Evolutionary conservation across 75 land plant species (phyloP).

Genomic region (Cupressus sempervirens): DNA sequence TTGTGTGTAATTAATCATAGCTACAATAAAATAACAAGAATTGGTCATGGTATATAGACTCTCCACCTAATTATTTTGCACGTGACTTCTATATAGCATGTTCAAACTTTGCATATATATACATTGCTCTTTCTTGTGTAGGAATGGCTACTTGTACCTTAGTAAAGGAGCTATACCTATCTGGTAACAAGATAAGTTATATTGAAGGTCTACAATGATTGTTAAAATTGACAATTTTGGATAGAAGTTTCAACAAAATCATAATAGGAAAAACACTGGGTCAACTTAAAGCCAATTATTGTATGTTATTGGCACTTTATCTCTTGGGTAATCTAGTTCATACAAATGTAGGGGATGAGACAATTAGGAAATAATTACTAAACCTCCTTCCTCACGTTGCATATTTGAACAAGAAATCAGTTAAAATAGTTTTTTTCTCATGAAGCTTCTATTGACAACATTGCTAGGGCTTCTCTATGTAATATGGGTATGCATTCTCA

Average conservation of each 20-base stretch:
- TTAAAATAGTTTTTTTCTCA: slow-evolving; percentile 61
- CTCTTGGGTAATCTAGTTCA: slow-evolving; percentile 84
- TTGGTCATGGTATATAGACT: slow-evolving; percentile 82
- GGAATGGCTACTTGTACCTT: too few species aligned
- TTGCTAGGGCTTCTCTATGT: slow-evolving; percentile 77
- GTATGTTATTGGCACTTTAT: slow-evolving; percentile 70
- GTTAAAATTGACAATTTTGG: slow-evolving; percentile 66
- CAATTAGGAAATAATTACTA: slow-evolving; percentile 50
- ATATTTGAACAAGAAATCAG: slow-evolving; percentile 77
- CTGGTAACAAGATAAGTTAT: slow-evolving; percentile 90
- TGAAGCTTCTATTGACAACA: slow-evolving; percentile 50
- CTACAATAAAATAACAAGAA: slow-evolving; percentile 68
- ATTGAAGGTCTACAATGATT: slow-evolving; percentile 93
- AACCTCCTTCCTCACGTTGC: slow-evolving; percentile 62
- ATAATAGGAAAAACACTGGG: slow-evolving; percentile 70
- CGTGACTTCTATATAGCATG: background rate
- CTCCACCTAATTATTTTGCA: too few species aligned
- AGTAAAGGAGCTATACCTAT: slow-evolving; percentile 77
- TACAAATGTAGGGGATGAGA: too few species aligned
- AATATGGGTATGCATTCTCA: slow-evolving; percentile 22
- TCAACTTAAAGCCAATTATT: slow-evolving; percentile 86
- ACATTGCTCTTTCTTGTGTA: slow-evolving; percentile 12
- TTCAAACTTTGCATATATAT: background rate
- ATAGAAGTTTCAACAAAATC: slow-evolving; percentile 86
- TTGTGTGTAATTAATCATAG: slow-evolving; percentile 69